A percentile compares a stretch with the other conserved stretches of the same genome.
Evolutionary conservation across 805 yeast species (phyloP).

Genomic region (Schwanniomyces polymorphus): DNA sequence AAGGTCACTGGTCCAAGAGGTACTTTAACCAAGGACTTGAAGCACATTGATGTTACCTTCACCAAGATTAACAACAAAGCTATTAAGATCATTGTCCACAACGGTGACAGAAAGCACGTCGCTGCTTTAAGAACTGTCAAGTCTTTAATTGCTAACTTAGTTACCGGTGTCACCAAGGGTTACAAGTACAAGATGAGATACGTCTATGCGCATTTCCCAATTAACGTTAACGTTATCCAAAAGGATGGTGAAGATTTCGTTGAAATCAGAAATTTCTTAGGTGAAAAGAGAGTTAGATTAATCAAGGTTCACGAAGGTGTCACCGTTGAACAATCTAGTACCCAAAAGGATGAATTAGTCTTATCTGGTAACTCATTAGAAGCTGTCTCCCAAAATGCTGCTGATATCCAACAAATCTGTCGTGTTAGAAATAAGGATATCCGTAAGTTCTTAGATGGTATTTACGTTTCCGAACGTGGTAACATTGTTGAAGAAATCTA

Average conservation of each 20-base stretch:
- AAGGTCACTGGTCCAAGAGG: conserved; percentile 99
- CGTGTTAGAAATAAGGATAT: conserved; percentile 99
- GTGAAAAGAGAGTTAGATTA: conserved; percentile 96
- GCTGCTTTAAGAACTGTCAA: conserved; percentile 99
- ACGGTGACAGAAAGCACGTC: conserved; percentile 99
- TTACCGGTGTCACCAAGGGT: conserved; percentile 99
- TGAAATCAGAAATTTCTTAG: conserved; percentile 99
- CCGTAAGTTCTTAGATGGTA: conserved; percentile 99
- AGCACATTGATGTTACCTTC: conserved; percentile 95
- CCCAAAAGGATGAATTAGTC: conserved; percentile 92
- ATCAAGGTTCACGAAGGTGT: conserved; percentile 90
- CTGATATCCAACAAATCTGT: conserved; percentile 97
- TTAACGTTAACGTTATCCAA: conserved; percentile 90
- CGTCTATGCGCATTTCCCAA: conserved; percentile 99
- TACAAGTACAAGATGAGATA: conserved; percentile 99
- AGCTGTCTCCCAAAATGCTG: conserved; percentile 97
- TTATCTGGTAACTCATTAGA: conserved; percentile 95
- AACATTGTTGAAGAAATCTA: conserved; percentile 67
- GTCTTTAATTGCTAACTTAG: conserved; percentile 89
- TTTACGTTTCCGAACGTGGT: conserved; percentile 97
- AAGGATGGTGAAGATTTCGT: conserved; percentile 71
- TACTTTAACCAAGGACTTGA: conserved; percentile 81
- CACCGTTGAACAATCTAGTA: conserved; percentile 72
- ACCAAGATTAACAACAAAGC: conserved; percentile 67
- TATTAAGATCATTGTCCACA: conserved; percentile 90